phyloP scores from a whole-genome alignment of 164 flowering plant species.

The Protea cynaroides region DNA sequence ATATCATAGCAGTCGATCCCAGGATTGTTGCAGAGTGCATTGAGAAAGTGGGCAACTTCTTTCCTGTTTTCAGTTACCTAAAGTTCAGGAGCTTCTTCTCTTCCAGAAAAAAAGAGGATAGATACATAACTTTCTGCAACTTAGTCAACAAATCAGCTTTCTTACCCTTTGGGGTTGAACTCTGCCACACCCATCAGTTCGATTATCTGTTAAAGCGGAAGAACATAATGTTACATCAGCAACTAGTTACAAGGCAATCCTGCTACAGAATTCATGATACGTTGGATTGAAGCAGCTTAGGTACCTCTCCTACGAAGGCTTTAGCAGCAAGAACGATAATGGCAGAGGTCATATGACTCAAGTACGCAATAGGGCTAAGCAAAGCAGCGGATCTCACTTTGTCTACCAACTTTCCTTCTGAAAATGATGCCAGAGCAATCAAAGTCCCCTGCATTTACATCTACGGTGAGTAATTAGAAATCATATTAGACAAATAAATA shows the following conservation, averaged over 20 bases:
- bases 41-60: slow-evolving; percentile 33
- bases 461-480: slow-evolving; percentile 7
- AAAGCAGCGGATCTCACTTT: slow-evolving; percentile 68
- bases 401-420: slow-evolving; percentile 54
- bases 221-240: background rate
- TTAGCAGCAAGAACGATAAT: slow-evolving; percentile 56
- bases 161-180: slow-evolving; percentile 75
- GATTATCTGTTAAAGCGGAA: slow-evolving; percentile 29
- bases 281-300: slow-evolving; percentile 15
- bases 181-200: slow-evolving; percentile 49
- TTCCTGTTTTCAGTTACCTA: slow-evolving; percentile 21
- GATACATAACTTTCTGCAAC: no score
- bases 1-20: slow-evolving; percentile 62
- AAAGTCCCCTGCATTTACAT: slow-evolving; percentile 28
- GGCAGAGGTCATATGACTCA: slow-evolving; percentile 76
- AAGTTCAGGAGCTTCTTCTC: no score
- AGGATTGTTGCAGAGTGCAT: slow-evolving; percentile 34
- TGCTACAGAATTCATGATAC: no score
- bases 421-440: slow-evolving; percentile 70
- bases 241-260: background rate
- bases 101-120: no score
- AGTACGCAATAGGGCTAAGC: slow-evolving; percentile 76
- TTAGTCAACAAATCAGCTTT: no score
- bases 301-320: slow-evolving; percentile 66
- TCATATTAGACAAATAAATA: no score